Evolutionary conservation across 108 stramenopile genomes (phyloP).

Genomic region (Mediolabrus comicus): DNA sequence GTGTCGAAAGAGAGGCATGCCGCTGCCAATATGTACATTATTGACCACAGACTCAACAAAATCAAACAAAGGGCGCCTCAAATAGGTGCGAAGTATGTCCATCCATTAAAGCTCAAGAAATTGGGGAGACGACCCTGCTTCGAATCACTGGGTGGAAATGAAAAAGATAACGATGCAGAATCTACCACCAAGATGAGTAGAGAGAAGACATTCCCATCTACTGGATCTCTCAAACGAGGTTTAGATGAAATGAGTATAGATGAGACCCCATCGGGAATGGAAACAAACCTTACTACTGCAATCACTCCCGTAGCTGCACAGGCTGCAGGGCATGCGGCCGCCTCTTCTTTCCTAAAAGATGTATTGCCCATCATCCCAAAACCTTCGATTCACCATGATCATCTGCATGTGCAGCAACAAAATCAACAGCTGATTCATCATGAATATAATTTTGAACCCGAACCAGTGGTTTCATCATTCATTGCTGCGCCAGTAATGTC

Average conservation of each 20-base stretch:
- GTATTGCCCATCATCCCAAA: slow-evolving; percentile 36
- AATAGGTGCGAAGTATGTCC: slow-evolving; percentile 22
- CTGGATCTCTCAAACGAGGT: slow-evolving; percentile 76
- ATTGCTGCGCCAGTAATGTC: slow-evolving; percentile 3
- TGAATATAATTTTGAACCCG: background rate
- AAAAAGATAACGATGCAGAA: slow-evolving; percentile 28
- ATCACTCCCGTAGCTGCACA: slow-evolving; percentile 50
- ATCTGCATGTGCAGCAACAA: slow-evolving; percentile 4
- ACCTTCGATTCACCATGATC: background rate
- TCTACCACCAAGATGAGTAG: slow-evolving; percentile 26
- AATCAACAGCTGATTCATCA: background rate
- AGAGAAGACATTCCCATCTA: slow-evolving; percentile 57
- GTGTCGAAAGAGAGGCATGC: slow-evolving; percentile 56
- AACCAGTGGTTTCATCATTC: background rate
- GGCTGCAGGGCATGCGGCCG: slow-evolving; percentile 36
- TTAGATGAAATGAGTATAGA: slow-evolving; percentile 45
- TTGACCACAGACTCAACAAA: slow-evolving; percentile 67
- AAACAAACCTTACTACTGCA: background rate
- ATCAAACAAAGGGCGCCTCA: slow-evolving; percentile 35
- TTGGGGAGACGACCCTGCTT: slow-evolving; percentile 77
- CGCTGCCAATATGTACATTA: slow-evolving; percentile 84
- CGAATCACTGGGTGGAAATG: slow-evolving; percentile 68
- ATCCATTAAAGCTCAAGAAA: slow-evolving; percentile 55
- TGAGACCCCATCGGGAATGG: background rate
- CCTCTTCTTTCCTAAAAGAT: slow-evolving; percentile 28